phyloP scores from a whole-genome alignment of 2,329 filamentous ascomycete genomes.

The Alternaria sp. region DNA sequence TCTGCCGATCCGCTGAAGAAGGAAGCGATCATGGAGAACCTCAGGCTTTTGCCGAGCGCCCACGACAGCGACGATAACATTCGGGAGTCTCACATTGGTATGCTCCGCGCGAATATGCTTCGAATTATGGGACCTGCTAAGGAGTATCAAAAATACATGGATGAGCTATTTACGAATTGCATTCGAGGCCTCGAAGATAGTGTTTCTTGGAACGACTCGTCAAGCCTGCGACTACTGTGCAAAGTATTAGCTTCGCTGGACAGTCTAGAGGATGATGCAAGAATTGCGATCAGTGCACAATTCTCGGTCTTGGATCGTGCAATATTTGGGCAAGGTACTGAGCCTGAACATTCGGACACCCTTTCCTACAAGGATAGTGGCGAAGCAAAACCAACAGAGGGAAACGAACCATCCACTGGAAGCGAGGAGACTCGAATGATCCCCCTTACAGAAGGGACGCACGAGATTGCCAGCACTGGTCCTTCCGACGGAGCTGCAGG shows the following conservation, averaged over 20 bases:
- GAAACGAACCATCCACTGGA: neutral
- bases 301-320: neutral
- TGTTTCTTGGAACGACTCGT: constrained; percentile 6
- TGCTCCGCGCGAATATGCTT: constrained; percentile 9
- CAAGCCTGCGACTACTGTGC: neutral
- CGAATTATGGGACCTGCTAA: constrained; percentile 4
- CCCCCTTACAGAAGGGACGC: neutral
- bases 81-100: neutral
- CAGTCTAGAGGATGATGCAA: neutral
- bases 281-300: neutral
- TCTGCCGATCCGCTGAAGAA: neutral
- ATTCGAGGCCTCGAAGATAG: neutral
- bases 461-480: neutral
- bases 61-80: neutral
- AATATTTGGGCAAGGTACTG: neutral
- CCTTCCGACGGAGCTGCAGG: neutral
- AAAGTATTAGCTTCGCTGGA: constrained; percentile 6
- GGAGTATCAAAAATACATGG: neutral
- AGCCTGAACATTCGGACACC: neutral
- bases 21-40: neutral
- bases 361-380: neutral
- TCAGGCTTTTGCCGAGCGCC: neutral
- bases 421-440: neutral
- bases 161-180: neutral
- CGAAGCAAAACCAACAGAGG: neutral